These are phyloP conservation scores for Trypanosoma caninum DNA, from an alignment of 208 protist species.

Conservation along the genomic window DNA sequence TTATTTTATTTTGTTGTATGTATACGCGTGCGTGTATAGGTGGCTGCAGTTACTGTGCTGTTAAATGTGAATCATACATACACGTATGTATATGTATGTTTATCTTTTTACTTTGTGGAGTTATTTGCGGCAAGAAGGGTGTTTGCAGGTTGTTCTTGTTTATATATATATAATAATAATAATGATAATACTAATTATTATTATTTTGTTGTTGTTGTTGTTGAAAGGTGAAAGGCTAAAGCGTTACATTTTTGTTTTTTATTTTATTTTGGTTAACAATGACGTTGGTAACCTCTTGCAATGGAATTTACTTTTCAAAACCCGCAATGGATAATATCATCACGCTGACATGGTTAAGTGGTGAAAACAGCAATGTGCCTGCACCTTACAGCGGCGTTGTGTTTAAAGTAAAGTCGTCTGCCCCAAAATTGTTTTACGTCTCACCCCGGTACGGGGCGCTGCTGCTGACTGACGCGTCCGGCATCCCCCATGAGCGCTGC, in stretches of 20 bases:
- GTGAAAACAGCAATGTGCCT: conserved; percentile 5
- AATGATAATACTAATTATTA: too few relatives aligned
- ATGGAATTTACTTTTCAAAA: conserved; percentile 63
- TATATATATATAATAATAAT: too few relatives aligned
- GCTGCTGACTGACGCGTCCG: conserved; percentile 39
- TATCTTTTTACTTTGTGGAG: conserved; percentile 17
- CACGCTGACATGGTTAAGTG: conserved; percentile 36
- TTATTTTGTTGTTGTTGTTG: too few relatives aligned
- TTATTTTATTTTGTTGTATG: too few relatives aligned
- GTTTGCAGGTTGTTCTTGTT: not conserved
- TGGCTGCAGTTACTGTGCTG: too few relatives aligned
- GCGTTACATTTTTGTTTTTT: conserved; percentile 19
- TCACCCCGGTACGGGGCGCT: conserved; percentile 73
- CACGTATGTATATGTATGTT: not conserved
- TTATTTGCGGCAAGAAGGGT: not conserved
- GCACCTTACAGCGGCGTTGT: conserved; percentile 47
- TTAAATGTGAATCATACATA: not conserved
- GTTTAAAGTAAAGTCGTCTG: conserved; percentile 80
- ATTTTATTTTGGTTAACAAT: conserved; percentile 30
- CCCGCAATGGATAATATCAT: conserved; percentile 61
- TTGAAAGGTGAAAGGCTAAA: not conserved
- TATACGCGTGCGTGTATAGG: too few relatives aligned
- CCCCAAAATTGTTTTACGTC: conserved; percentile 72
- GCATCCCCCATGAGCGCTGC: not conserved
- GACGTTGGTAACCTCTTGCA: conserved; percentile 51